phyloP scores from a whole-genome alignment of 176 grass and related monocot genomes.

The Stipa capillata region DNA sequence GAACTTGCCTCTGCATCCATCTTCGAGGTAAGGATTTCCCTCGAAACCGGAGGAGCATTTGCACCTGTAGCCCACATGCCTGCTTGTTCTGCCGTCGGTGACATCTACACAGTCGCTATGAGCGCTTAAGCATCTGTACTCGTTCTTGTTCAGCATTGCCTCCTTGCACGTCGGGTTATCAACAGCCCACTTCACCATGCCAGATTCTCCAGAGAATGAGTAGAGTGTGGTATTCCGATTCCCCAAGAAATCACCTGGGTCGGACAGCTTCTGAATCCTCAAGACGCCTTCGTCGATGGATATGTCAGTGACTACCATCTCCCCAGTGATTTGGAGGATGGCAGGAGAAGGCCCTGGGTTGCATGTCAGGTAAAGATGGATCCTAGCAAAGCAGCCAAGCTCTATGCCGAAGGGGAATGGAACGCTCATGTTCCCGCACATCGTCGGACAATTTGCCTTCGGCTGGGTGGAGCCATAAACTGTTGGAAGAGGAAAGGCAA shows the following conservation, averaged over 20 bases:
- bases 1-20: conserved; percentile 15
- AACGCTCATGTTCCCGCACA: background rate
- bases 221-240: background rate
- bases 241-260: background rate
- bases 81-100: background rate
- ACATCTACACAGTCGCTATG: background rate
- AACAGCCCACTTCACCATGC: background rate
- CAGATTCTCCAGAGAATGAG: background rate
- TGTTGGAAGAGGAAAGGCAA: background rate
- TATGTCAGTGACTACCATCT: background rate
- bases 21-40: conserved; percentile 34
- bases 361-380: background rate
- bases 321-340: background rate
- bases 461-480: background rate
- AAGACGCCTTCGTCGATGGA: background rate
- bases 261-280: background rate
- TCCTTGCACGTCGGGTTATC: background rate
- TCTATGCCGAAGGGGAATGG: conserved; percentile 12
- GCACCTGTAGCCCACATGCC: conserved; percentile 7
- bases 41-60: conserved; percentile 10
- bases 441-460: background rate
- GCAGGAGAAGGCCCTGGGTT: background rate
- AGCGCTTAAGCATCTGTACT: background rate
- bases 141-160: background rate
- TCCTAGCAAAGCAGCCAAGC: background rate